Conservation (phyloP, 2,329 filamentous ascomycete species). For the Hymenoscyphus fructigenus region DNA sequence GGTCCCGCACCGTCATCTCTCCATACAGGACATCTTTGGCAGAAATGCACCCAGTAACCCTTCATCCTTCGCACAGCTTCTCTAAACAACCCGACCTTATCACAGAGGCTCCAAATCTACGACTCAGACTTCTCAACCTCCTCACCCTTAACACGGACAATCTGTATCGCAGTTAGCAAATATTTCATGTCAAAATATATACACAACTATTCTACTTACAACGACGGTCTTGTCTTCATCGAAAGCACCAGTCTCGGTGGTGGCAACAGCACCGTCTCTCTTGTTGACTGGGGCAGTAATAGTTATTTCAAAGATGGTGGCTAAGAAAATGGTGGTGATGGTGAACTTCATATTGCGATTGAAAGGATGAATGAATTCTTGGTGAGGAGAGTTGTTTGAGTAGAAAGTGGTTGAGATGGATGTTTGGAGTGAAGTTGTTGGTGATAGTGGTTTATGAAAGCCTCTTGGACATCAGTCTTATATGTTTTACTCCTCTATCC, state of each 20-base stretch:
- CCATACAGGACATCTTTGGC: background rate
- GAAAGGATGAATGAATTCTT: background rate
- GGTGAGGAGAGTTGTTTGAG: background rate
- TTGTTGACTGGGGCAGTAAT: background rate
- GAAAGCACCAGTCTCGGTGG: background rate
- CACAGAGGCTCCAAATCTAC: background rate
- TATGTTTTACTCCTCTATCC: background rate
- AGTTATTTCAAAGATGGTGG: background rate
- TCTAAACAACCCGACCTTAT: too few relatives aligned
- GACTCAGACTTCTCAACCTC: background rate
- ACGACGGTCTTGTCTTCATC: background rate
- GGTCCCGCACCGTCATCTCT: background rate
- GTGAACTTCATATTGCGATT: background rate
- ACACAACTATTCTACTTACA: background rate
- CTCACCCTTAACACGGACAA: background rate
- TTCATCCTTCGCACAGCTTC: background rate
- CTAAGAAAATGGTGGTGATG: background rate
- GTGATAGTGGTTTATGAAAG: background rate
- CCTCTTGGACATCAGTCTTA: background rate
- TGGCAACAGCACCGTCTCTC: background rate
- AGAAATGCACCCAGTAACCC: background rate
- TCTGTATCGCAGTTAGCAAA: background rate
- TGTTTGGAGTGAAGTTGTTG: background rate
- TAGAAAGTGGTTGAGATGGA: background rate
- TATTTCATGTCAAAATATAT: background rate